These are phyloP conservation scores for Lentinula lateritia DNA, from an alignment of 768 basidiomycete species.

Conservation along the genomic window DNA sequence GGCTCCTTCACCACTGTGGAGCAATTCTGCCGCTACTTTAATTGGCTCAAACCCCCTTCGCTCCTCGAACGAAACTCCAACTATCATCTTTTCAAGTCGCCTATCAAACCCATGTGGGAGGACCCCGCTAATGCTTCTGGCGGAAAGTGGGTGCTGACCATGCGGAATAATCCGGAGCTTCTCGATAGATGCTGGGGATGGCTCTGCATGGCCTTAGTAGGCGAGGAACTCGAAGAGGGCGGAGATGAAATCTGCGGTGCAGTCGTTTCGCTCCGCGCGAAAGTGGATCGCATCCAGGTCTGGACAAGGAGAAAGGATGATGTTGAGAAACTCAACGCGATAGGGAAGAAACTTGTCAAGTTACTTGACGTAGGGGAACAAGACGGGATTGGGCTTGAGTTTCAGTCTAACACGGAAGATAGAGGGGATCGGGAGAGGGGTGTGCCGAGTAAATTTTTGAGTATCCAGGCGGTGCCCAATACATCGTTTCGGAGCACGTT, in stretches of 20 bases:
- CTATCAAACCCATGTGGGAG: constrained; percentile 98
- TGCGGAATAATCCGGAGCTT: constrained; percentile 75
- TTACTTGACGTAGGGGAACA: constrained; percentile 79
- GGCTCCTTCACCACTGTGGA: constrained; percentile 91
- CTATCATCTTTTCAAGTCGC: constrained; percentile 92
- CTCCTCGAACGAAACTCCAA: constrained; percentile 86
- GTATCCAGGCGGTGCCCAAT: constrained; percentile 65
- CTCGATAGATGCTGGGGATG: constrained; percentile 88
- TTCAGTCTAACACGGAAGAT: constrained; percentile 92
- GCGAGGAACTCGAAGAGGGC: constrained; percentile 69
- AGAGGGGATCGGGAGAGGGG: constrained; percentile 35
- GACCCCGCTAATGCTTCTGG: constrained; percentile 88
- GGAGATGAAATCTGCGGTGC: constrained; percentile 78
- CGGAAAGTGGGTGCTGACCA: constrained; percentile 93
- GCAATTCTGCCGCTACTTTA: constrained; percentile 86
- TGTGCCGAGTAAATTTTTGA: constrained; percentile 73
- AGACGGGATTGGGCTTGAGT: constrained; percentile 83
- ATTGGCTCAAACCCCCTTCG: constrained; percentile 91
- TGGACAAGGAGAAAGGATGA: constrained; percentile 85
- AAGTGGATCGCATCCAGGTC: constrained; percentile 86
- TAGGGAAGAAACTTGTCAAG: constrained; percentile 80
- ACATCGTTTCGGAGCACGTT: constrained; percentile 68
- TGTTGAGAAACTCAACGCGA: constrained; percentile 75
- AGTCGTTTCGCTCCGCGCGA: constrained; percentile 81
- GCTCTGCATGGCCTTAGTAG: constrained; percentile 88